A percentile compares a stretch with the other conserved stretches of the same genome.
phyloP scores from a whole-genome alignment of 345 rosid species.

The Camelina sativa region DNA sequence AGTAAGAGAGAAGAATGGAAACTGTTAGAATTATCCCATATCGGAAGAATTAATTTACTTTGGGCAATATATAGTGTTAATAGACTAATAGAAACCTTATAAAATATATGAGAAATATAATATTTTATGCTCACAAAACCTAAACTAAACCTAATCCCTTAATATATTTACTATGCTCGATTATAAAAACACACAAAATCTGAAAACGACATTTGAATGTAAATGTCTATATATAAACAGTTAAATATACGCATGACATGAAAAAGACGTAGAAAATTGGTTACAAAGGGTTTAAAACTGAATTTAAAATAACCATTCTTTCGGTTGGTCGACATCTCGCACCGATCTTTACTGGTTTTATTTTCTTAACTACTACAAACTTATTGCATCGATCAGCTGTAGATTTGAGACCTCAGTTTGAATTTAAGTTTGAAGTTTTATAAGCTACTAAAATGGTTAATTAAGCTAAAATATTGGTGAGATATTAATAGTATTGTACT shows the following conservation, averaged over 20 bases:
- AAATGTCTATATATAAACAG: not conserved
- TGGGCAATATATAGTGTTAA: too few species aligned
- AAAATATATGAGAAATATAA: not conserved
- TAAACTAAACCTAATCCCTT: constrained; percentile 31
- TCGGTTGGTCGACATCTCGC: constrained; percentile 23
- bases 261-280: constrained; percentile 19
- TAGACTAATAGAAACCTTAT: not conserved
- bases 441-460: not conserved
- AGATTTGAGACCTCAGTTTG: constrained; percentile 12
- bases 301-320: not conserved
- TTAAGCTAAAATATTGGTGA: not conserved
- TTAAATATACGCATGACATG: not conserved
- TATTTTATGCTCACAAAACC: constrained; percentile 17
- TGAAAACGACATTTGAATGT: constrained; percentile 23
- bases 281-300: constrained; percentile 20
- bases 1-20: constrained; percentile 26
- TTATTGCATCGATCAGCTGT: not conserved
- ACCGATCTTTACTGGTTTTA: constrained; percentile 3
- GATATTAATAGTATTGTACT: constrained; percentile 1
- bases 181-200: constrained; percentile 15
- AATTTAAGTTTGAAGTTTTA: not conserved
- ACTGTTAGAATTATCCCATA: not conserved
- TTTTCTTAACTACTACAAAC: constrained; percentile 6
- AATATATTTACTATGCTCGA: not conserved
- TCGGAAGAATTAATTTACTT: too few species aligned